These are phyloP conservation scores for Hortaea werneckii DNA, from an alignment of 2,329 filamentous ascomycete genomes.

Conservation along the genomic window DNA sequence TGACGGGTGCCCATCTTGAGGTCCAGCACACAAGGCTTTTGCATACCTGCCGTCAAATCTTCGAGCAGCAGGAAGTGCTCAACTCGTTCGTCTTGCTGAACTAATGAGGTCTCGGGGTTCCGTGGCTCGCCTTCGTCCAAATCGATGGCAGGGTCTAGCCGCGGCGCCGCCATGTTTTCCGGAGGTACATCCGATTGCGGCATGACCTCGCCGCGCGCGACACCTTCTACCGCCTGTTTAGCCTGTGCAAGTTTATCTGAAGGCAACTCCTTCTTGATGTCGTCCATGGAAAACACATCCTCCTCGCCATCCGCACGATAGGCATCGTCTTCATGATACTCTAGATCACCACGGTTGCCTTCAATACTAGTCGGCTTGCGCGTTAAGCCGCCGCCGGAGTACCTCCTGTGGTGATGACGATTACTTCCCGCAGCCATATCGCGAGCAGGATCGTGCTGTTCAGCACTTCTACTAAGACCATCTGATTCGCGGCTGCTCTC, in stretches of 20 bases:
- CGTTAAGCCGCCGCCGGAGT: slow-evolving; percentile 77
- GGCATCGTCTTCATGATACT: slow-evolving; percentile 78
- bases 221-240: neutral
- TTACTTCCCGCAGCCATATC: slow-evolving; percentile 1
- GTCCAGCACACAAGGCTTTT: slow-evolving; percentile 89
- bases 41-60: slow-evolving; percentile 94
- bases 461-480: slow-evolving; percentile 22
- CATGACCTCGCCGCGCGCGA: neutral
- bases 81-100: slow-evolving; percentile 51
- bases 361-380: slow-evolving; percentile 60
- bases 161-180: slow-evolving; percentile 3
- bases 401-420: slow-evolving; percentile 49
- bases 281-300: slow-evolving; percentile 62
- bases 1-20: slow-evolving; percentile 98
- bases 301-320: slow-evolving; percentile 70
- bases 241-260: neutral
- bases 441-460: slow-evolving; percentile 12
- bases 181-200: neutral
- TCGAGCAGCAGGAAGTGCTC: slow-evolving; percentile 91
- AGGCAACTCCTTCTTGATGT: slow-evolving; percentile 23
- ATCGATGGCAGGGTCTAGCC: slow-evolving; percentile 22
- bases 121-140: slow-evolving; percentile 17
- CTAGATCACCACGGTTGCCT: slow-evolving; percentile 59
- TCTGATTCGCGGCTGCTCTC: slow-evolving; percentile 1
- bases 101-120: slow-evolving; percentile 37